phyloP scores from a whole-genome alignment of 129 eudicot genomes.

The Arctium lappa region DNA sequence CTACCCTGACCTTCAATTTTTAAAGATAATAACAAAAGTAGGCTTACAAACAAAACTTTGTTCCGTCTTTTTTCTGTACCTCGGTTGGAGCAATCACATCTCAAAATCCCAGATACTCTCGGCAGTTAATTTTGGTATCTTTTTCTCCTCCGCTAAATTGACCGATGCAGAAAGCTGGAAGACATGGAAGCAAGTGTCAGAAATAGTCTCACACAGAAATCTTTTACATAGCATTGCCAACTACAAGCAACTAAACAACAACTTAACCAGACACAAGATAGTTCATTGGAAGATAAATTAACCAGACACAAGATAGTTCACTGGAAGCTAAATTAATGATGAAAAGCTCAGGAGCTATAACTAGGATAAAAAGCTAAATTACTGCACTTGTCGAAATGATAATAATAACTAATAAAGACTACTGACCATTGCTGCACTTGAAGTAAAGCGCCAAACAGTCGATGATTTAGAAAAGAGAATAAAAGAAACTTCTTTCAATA shows the following conservation, averaged over 20 bases:
- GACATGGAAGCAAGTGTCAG: slow-evolving; percentile 14
- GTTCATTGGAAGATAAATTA: background rate
- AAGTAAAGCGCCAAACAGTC: background rate
- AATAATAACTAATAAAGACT: background rate
- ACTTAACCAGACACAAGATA: background rate
- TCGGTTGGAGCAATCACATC: slow-evolving; percentile 25
- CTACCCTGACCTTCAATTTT: background rate
- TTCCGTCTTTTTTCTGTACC: background rate
- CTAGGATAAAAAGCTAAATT: too few species aligned
- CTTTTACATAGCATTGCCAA: background rate
- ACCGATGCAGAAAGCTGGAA: slow-evolving; percentile 58
- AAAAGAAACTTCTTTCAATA: background rate
- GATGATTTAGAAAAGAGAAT: background rate
- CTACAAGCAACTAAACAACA: background rate
- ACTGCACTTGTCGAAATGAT: background rate
- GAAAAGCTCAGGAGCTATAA: background rate
- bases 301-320: background rate
- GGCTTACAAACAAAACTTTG: slow-evolving; percentile 11
- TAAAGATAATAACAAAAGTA: background rate
- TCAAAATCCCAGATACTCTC: slow-evolving; percentile 63
- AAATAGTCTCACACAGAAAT: slow-evolving; percentile 1
- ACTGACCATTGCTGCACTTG: background rate
- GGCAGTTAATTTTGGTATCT: slow-evolving; percentile 44
- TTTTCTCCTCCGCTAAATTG: slow-evolving; percentile 53
- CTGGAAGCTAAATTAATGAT: background rate